A percentile compares a stretch with the other conserved stretches of the same genome.
phyloP scores from a whole-genome alignment of 495 filamentous ascomycete species.

The Trypethelium eluteriae region DNA sequence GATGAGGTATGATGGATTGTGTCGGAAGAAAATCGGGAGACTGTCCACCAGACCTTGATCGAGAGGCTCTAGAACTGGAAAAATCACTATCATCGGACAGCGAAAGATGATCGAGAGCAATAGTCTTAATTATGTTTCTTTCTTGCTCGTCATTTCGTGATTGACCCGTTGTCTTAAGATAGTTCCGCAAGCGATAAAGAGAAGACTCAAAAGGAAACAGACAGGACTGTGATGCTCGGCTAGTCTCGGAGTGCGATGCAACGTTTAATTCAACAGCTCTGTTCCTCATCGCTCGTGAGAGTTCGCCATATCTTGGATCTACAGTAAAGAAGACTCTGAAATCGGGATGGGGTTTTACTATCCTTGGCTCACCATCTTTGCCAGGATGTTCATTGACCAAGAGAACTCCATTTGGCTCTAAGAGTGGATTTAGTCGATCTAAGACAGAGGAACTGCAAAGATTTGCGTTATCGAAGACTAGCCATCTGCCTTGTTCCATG shows the following conservation, averaged over 20 bases:
- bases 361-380: conserved; percentile 68
- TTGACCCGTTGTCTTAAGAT: conserved; percentile 19
- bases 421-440: conserved; percentile 86
- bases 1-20: not conserved
- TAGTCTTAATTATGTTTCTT: conserved; percentile 18
- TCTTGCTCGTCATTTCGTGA: not conserved
- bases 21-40: not conserved
- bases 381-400: conserved; percentile 87
- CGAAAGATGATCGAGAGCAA: conserved; percentile 50
- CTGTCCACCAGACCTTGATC: not conserved
- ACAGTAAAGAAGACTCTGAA: conserved; percentile 93
- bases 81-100: conserved; percentile 37
- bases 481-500: conserved; percentile 77
- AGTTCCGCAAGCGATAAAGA: conserved; percentile 44
- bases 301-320: conserved; percentile 85
- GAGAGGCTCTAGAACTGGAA: not conserved
- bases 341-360: conserved; percentile 73
- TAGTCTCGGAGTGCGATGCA: conserved; percentile 12
- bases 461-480: conserved; percentile 95
- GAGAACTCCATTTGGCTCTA: conserved; percentile 80
- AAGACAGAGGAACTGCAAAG: conserved; percentile 90
- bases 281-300: conserved; percentile 96
- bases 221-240: not conserved
- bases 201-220: conserved; percentile 37
- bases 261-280: conserved; percentile 86